Evolutionary conservation across 805 yeast genomes (phyloP), one percentile per base, ranked within the genome.

Genomic region (Ogataea dorogensis): DNA sequence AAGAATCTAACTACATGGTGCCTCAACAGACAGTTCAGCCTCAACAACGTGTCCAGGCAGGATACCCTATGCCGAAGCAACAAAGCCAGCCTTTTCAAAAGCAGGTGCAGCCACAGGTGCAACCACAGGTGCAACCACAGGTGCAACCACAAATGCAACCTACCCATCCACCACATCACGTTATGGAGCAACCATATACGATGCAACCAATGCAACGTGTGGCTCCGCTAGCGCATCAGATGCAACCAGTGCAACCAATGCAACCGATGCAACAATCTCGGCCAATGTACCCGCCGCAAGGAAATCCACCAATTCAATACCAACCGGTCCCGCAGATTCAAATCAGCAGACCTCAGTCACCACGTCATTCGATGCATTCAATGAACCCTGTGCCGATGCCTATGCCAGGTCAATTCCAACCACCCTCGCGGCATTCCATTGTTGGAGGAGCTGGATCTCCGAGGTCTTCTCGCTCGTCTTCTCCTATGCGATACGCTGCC

Each of bases 201-300:
- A n/a, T n/a, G n/a, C n/a, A n/a, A n/a, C n/a, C n/a, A n/a, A n/a
- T n/a, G n/a, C n/a, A n/a, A n/a, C n/a, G n/a, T n/a, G n/a, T n/a
- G n/a, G n/a, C n/a, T n/a, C n/a, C n/a, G n/a, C n/a, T n/a, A n/a
- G n/a, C n/a, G n/a, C n/a, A n/a, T n/a, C n/a, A n/a, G n/a, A n/a
- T n/a, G n/a, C n/a, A n/a, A 23, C 24, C 28, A 20, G 19, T 28
- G 14, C 36, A 18, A 11, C 23, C 24, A 12, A 33, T 46, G 31
- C 40, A 43, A 36, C 49, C 41, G 26, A 46, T 13, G 16, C 15
- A 15, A 19, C 21, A 19, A 19, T 19, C 21, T 9, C 21, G 21
- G 21, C 21, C 21, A 19, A 9, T 19, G 9, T 9, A 19, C 10
- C 39, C 25, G 17, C 33, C 25, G 24, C 28, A 17, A 12, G 25